A percentile compares a stretch with the other conserved stretches of the same genome.
Evolutionary conservation across 2,329 filamentous ascomycete genomes (phyloP).

Genomic region (Fusarium drepaniforme): DNA sequence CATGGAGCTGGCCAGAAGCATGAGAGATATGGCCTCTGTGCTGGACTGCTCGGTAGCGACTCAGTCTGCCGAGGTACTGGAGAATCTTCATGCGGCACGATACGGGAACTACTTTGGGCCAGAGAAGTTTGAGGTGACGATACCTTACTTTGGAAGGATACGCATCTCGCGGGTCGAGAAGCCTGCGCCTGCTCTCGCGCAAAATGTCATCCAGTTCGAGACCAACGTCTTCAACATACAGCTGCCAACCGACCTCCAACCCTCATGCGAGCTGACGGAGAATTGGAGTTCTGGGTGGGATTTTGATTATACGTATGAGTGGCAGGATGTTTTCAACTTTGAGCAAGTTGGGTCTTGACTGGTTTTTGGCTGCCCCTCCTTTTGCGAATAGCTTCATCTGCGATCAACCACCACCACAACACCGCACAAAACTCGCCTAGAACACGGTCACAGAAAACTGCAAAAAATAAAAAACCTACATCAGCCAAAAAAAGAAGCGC

Average conservation of each 20-base stretch:
- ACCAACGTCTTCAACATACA: slow-evolving; percentile 14
- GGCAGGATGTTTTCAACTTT: slow-evolving; percentile 14
- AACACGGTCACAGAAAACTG: neutral
- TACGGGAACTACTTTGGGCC: neutral
- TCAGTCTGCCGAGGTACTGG: slow-evolving; percentile 18
- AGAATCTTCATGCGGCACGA: slow-evolving; percentile 13
- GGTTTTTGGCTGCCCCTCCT: neutral
- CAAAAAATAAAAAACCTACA: neutral
- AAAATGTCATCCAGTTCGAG: slow-evolving; percentile 11
- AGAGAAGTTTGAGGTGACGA: slow-evolving; percentile 11
- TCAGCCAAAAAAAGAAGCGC: neutral
- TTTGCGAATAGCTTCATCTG: neutral
- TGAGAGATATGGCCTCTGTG: slow-evolving; percentile 4
- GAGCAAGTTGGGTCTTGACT: neutral
- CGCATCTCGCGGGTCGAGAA: neutral
- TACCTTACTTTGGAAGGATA: slow-evolving; percentile 31
- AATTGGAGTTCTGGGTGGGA: slow-evolving; percentile 14
- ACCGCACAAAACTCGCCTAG: neutral
- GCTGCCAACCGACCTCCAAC: neutral
- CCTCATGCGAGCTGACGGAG: slow-evolving; percentile 10
- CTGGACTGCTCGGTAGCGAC: slow-evolving; percentile 6
- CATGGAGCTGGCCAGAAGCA: neutral
- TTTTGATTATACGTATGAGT: slow-evolving; percentile 10
- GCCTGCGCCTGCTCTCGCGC: neutral
- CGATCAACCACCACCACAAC: neutral